These are phyloP conservation scores for Datisca glomerata DNA, from an alignment of 306 rosid genomes.

Conservation along the genomic window DNA sequence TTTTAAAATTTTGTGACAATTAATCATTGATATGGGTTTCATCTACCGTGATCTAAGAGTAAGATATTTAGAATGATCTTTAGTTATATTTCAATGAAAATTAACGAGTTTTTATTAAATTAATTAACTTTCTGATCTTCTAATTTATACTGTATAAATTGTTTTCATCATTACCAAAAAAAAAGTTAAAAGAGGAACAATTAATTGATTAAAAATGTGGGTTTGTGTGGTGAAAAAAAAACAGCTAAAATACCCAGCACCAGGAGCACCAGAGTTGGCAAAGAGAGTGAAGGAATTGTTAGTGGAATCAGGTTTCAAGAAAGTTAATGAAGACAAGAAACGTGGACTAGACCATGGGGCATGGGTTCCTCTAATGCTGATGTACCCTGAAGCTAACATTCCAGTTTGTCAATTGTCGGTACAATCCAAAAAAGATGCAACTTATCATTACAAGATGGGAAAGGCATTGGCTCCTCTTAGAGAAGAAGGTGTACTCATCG, in stretches of 20 bases:
- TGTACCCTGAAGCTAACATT: conserved; percentile 79
- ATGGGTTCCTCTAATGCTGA: conserved; percentile 70
- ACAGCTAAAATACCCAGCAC: conserved; percentile 72
- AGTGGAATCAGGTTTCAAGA: conserved; percentile 24
- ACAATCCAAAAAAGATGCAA: conserved; percentile 38
- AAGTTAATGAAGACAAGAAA: conserved; percentile 42
- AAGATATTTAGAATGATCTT: too few species aligned
- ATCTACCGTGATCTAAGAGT: too few species aligned
- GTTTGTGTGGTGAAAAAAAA: neutral
- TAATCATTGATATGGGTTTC: too few species aligned
- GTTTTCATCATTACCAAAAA: too few species aligned
- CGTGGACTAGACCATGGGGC: conserved; percentile 91
- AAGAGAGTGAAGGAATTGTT: conserved; percentile 60
- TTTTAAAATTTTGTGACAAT: too few species aligned
- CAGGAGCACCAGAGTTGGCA: conserved; percentile 62
- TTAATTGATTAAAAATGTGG: too few species aligned
- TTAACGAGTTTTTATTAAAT: too few species aligned
- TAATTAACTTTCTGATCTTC: too few species aligned
- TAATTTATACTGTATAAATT: too few species aligned
- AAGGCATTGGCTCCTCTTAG: conserved; percentile 68
- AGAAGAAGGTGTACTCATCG: conserved; percentile 58
- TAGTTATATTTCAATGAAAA: too few species aligned
- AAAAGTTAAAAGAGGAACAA: too few species aligned
- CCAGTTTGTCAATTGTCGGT: conserved; percentile 81
- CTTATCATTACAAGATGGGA: conserved; percentile 55